A percentile compares a stretch with the other conserved stretches of the same genome.
Evolutionary conservation across 352 stramenopile genomes (phyloP).

Genomic region (Phytopythium cucurbitacearum): DNA sequence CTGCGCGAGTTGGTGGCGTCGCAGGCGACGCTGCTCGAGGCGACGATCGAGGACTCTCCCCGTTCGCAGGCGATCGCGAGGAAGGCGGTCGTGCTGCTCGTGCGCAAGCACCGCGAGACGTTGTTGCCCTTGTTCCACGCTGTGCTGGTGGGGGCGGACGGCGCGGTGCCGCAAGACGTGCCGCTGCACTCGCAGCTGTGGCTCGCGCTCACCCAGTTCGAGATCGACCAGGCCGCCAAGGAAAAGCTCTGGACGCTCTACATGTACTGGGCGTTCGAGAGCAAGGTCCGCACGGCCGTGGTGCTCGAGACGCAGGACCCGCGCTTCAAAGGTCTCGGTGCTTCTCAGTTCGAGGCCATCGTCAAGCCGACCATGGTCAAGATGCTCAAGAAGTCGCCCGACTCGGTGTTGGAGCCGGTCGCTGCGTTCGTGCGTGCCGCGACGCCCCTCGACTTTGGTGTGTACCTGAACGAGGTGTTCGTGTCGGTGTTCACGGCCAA

Average conservation of each 20-base stretch:
- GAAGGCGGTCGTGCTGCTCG: conserved; percentile 37
- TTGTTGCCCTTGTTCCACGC: conserved; percentile 40
- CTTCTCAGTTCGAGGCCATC: conserved; percentile 56
- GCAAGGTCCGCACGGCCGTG: conserved; percentile 51
- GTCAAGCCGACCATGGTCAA: conserved; percentile 65
- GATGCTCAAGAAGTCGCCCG: conserved; percentile 81
- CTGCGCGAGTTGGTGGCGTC: conserved; percentile 35
- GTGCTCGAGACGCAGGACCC: conserved; percentile 29
- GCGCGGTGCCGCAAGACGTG: conserved; percentile 23
- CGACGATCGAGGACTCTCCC: conserved; percentile 39
- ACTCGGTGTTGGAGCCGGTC: conserved; percentile 64
- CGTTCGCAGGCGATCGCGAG: conserved; percentile 37
- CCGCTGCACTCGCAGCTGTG: conserved; percentile 59
- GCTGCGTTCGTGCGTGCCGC: conserved; percentile 40
- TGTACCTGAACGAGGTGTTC: conserved; percentile 64
- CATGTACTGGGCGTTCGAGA: conserved; percentile 73
- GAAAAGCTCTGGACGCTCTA: conserved; percentile 55
- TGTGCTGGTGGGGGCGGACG: conserved; percentile 10
- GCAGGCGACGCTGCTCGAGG: conserved; percentile 56
- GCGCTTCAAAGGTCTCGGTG: conserved; percentile 51
- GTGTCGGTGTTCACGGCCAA: conserved; percentile 62
- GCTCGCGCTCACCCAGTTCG: conserved; percentile 34
- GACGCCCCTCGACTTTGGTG: conserved; percentile 58
- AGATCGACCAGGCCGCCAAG: conserved; percentile 23
- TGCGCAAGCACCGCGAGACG: conserved; percentile 32